phyloP scores from a whole-genome alignment of 2,329 filamentous ascomycete species.

The Colletotrichum sp. region DNA sequence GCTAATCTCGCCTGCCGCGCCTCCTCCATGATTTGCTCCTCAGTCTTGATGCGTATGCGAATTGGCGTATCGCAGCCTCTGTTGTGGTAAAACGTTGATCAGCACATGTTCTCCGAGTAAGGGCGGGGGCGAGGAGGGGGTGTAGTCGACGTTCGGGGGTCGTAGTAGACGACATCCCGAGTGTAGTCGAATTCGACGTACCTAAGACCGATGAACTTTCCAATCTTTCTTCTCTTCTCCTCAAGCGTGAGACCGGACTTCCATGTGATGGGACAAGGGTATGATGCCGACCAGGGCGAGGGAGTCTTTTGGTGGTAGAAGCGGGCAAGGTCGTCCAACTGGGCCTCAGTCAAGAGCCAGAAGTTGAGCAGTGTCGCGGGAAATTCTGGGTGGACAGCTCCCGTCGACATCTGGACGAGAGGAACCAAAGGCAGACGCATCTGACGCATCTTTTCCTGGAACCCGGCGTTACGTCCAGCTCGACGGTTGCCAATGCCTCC shows the following conservation, averaged over 20 bases:
- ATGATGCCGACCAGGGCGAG: conserved; percentile 58
- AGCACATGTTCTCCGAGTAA: not conserved
- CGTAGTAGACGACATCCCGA: conserved; percentile 45
- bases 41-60: conserved; percentile 35
- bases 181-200: conserved; percentile 47
- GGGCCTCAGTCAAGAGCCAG: conserved; percentile 73
- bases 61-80: conserved; percentile 22
- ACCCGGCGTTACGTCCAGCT: conserved; percentile 50
- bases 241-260: conserved; percentile 55
- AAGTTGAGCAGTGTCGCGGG: conserved; percentile 72
- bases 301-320: conserved; percentile 77
- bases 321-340: conserved; percentile 72
- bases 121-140: not conserved
- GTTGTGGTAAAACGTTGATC: not conserved
- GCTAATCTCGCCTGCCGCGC: conserved; percentile 41
- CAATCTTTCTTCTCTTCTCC: conserved; percentile 76
- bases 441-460: conserved; percentile 66
- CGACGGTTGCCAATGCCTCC: conserved; percentile 38
- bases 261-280: conserved; percentile 75
- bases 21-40: conserved; percentile 54
- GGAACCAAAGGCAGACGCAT: conserved; percentile 71
- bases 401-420: conserved; percentile 67
- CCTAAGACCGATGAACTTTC: conserved; percentile 74
- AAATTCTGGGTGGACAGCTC: conserved; percentile 68
- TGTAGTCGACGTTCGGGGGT: conserved; percentile 22